phyloP scores from a whole-genome alignment of 495 filamentous ascomycete species.

The Haplographium delicatum region DNA sequence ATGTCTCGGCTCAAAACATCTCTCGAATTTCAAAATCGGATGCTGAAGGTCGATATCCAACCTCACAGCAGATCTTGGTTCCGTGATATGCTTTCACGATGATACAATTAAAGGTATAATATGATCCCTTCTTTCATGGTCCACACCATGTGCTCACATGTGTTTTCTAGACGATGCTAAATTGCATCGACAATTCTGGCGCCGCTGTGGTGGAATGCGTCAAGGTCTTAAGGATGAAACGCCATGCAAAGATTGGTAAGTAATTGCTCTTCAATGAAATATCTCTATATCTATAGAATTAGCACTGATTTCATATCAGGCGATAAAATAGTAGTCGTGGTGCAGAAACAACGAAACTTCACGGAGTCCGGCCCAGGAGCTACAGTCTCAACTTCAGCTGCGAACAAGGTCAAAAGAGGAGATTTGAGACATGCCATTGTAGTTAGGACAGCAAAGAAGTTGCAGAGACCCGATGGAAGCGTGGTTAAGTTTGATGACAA shows the following conservation, averaged over 20 bases:
- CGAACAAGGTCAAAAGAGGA: conserved; percentile 90
- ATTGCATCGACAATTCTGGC: conserved; percentile 99
- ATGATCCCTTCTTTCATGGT: not conserved
- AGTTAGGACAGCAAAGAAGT: conserved; percentile 82
- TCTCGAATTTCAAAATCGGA: no score
- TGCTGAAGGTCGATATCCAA: conserved; percentile 1
- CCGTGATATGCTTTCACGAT: conserved; percentile 53
- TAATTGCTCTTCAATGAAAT: not conserved
- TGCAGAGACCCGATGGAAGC: conserved; percentile 80
- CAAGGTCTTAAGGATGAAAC: conserved; percentile 85
- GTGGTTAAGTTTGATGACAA: conserved; percentile 95
- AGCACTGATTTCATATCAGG: conserved; percentile 44
- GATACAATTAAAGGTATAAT: conserved; percentile 93
- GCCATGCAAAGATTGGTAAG: conserved; percentile 84
- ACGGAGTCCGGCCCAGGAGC: conserved; percentile 52
- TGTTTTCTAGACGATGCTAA: conserved; percentile 82
- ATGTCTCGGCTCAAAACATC: no score
- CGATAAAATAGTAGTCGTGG: conserved; percentile 94
- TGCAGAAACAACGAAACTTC: conserved; percentile 87
- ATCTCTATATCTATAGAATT: not conserved
- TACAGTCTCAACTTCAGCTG: conserved; percentile 52
- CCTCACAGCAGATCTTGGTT: no score
- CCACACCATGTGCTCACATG: not conserved
- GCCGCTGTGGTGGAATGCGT: conserved; percentile 97
- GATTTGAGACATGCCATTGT: conserved; percentile 96